Evolutionary conservation across 2,329 filamentous ascomycete genomes (phyloP).

Genomic region (Penicillium sp.): DNA sequence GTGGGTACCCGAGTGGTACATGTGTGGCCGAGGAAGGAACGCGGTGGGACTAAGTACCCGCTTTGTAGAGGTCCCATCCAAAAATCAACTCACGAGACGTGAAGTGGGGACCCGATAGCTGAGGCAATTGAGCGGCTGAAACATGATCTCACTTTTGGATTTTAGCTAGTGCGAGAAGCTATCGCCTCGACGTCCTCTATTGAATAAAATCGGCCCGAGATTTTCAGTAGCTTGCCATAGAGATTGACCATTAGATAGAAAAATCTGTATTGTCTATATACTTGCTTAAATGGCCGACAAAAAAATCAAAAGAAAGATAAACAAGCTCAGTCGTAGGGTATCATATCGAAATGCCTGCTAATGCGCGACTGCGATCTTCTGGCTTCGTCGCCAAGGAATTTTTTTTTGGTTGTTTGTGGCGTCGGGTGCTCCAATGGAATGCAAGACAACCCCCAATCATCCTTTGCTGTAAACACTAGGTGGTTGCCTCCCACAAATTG

Average conservation of each 20-base stretch:
- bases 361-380: constrained; percentile 38
- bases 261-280: constrained; percentile 18
- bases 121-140: constrained; percentile 1
- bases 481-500: not conserved
- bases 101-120: not conserved
- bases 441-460: constrained; percentile 5
- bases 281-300: constrained; percentile 12
- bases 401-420: constrained; percentile 18
- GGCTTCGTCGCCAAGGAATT: constrained; percentile 20
- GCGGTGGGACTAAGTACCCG: not conserved
- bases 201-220: not conserved
- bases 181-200: not conserved
- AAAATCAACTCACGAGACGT: not conserved
- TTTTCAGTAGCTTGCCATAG: not conserved
- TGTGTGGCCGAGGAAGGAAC: not conserved
- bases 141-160: not conserved
- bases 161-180: not conserved
- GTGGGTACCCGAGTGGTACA: constrained; percentile 6
- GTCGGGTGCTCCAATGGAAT: constrained; percentile 17
- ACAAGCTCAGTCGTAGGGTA: constrained; percentile 44
- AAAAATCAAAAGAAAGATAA: constrained; percentile 19
- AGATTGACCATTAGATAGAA: constrained; percentile 3
- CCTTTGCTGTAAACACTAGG: not conserved
- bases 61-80: not conserved
- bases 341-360: constrained; percentile 46